Base-by-base conservation (phyloP, 768 basidiomycete species). In the Filobasidium floriforme region DNA sequence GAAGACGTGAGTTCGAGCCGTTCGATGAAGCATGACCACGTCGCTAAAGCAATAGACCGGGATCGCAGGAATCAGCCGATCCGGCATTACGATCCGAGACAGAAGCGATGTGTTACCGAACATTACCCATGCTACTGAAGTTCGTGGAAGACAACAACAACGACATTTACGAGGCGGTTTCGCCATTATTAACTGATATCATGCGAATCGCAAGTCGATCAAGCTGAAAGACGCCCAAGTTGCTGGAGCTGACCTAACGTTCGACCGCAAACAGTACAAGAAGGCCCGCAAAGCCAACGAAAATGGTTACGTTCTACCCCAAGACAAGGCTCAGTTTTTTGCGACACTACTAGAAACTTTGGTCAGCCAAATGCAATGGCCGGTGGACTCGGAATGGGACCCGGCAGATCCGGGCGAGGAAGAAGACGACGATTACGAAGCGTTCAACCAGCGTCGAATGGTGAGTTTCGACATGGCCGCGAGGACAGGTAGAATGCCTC, bases 91-190 rank as follows among this genome's bases (percentile, higher is more conserved):
- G 85, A 1, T 74, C 82, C 11, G 88, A 90, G 76, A 89, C 89
- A 0, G 82, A 83, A 10, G 79, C 77, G 29, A 80, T 89, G 73
- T 81, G 91, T 61, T 80, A 82, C 41, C 85, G 88, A 71, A 79
- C 87, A 51, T 82, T 92, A 19, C 90, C 92, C 1, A 82, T 92
- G 41, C 84, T 91, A 81, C 82, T 99, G 12, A 87, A 85, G 18
- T 92, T 97, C 81, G 82, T 98, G 80, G 88, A 87, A 10, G 96
- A 98, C 73, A 83, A 87, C 29, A 89, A 90, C 69, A 90, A 93
- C 68, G 92, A 94, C 72, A 92, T 90, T 7, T 87, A 87, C 69
- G 85, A 86, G 24, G 88, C 92, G 7, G 83, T 97, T 46, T 90
- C 92, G 73, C 86, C 89, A 2, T 80, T 96, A 63, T 80, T 96